Base-by-base conservation (phyloP, 192 early-diverging fungal genomes). In the Backusella tarrabulga region DNA sequence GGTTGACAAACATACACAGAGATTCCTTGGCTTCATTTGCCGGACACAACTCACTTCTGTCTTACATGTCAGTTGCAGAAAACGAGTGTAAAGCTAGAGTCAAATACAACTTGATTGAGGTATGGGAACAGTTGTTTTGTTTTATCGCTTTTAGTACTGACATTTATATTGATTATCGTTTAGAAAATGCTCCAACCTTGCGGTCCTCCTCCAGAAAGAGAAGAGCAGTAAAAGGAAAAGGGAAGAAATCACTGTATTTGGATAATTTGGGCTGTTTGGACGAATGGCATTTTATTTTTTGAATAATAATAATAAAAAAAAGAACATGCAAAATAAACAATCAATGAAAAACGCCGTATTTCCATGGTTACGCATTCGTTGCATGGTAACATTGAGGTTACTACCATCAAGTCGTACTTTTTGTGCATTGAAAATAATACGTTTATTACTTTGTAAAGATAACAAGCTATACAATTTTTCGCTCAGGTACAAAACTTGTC, bases 11-110 rank as follows among this genome's bases (percentile, higher is more conserved):
- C 80, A 92, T 95, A 75, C 92, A 96, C 69, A 84, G 95, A 69
- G 95, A 97, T 75, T 91, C 87, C 9, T 92, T 91, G 68, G 93
- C 95, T 12, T 92, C 94, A 0, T 88, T 89, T 71, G 84, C 94
- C 73, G 94, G 94, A 44, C 94, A 95, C 79, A 90, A 90, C 68
- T 85, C 89, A n/a, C 83, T 97, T 75, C 60, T 93, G 9, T 85
- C 91, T n/a, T 94, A 94, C 74, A 86, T 94, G 78, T 91, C 95
- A 19, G 88, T 97, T 19, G 95, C 95, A 1, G 93, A 97, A 77
- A 95, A 97, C 82, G 94, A 97, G 79, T 89, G 88, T 67, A 88
- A 94, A 35, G 93, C 90, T 11, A 78, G 95, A 34, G 88, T 92
- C 73, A 91, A 90, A 79, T 88, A 90, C 76, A 92, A 93, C 46